Evolutionary conservation across 2,329 filamentous ascomycete genomes (phyloP), one percentile per base, ranked within the genome.

Genomic region (Pseudogymnoascus sp.): DNA sequence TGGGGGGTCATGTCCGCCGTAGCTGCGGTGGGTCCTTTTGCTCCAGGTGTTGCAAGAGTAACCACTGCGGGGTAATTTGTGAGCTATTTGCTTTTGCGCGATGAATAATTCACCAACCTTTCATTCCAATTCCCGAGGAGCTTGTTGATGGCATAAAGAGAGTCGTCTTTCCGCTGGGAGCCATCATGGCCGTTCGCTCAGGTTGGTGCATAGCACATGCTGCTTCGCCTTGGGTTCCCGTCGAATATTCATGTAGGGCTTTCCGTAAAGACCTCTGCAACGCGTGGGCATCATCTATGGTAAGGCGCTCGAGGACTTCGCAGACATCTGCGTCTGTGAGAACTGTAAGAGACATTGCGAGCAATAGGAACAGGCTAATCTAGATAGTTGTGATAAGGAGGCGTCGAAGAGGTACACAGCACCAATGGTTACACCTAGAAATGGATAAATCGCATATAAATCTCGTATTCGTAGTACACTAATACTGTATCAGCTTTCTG

Each of bases 111-210:
- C 12, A 64, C 71, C 65, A 66, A 82, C 83, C 83, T 77, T 92
- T 92, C 69, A 91, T 82, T 3, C 84, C 87, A 65, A 89, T 86
- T 29, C 83, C 84, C 6, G 76, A 73, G 0, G 83, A 82, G 63
- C 85, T 85, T 23, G 81, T 84, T 1, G 87, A 87, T 0, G 89
- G 89, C 86, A 91, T 91, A 71, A 91, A 91, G 21, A 91, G 75
- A 2, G 86, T 90, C 16, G 83, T 87, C 31, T 80, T 77, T 41
- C 79, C 79, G 14, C 80, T 81, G 0, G 72, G 72, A 26, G 80
- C 81, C 41, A 78, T 72, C 6, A 84, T 77, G 0, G 78, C 74
- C 8, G 78, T 78, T 33, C 83, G 78, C 62, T 79, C 65, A 5
- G 84, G 85, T 67, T 87, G 83, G 66, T 86, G 79, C 62, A 81